Evolutionary conservation across 1,284 basidiomycete species (phyloP).

Genomic region (Puccinia polysora): DNA sequence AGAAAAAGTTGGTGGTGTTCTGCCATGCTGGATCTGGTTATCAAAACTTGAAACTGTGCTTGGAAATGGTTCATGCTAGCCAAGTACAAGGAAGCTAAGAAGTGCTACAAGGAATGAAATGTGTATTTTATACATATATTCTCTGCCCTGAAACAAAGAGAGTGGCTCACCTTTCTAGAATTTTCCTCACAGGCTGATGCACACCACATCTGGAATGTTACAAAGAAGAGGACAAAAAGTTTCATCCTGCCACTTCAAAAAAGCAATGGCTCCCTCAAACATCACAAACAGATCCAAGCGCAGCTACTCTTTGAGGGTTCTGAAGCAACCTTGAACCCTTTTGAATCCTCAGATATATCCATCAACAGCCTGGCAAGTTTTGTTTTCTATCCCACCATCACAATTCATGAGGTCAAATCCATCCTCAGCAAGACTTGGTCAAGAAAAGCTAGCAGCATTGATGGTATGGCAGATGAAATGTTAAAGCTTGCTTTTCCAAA

Average conservation of each 20-base stretch:
- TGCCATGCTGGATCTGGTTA: not conserved
- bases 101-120: conserved; percentile 18
- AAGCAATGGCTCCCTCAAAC: not conserved
- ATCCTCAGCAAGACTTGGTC: not conserved
- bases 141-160: not conserved
- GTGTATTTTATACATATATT: not conserved
- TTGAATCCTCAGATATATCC: not conserved
- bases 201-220: not conserved
- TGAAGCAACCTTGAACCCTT: not conserved
- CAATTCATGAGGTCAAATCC: not conserved
- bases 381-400: not conserved
- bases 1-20: conserved; percentile 21
- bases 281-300: not conserved
- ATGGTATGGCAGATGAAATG: not conserved
- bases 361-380: not conserved
- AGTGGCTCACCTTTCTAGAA: conserved; percentile 3
- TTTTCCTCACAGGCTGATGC: not conserved
- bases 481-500: not conserved
- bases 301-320: not conserved
- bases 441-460: conserved; percentile 1
- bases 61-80: conserved; percentile 17
- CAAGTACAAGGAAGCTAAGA: not conserved
- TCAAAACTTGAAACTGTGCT: conserved; percentile 4
- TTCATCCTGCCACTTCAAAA: no score
- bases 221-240: not conserved